phyloP scores from a whole-genome alignment of 2,329 filamentous ascomycete genomes.

The Hymenoscyphus albidus region DNA sequence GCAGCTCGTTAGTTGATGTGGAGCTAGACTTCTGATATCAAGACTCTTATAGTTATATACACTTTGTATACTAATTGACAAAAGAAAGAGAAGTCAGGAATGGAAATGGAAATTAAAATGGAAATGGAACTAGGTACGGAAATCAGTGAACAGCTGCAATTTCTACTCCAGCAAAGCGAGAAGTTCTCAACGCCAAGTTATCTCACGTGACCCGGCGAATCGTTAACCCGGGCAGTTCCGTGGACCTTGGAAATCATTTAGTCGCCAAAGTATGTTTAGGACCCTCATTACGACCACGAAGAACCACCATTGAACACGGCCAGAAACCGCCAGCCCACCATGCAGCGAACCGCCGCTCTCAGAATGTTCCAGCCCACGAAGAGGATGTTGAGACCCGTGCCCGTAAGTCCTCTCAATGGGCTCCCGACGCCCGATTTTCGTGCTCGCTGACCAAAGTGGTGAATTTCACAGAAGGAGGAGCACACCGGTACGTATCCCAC shows the following conservation, averaged over 20 bases:
- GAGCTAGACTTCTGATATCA: too few relatives aligned
- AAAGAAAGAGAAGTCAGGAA: too few relatives aligned
- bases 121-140: too few relatives aligned
- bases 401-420: conserved; percentile 53
- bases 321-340: conserved; percentile 23
- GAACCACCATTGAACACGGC: not conserved
- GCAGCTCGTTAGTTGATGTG: not conserved
- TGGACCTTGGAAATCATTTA: not conserved
- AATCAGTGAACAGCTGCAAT: too few relatives aligned
- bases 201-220: not conserved
- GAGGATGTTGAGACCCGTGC: conserved; percentile 66
- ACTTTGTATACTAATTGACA: too few relatives aligned
- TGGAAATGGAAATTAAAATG: too few relatives aligned
- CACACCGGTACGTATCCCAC: conserved; percentile 56
- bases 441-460: conserved; percentile 32
- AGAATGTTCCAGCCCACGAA: conserved; percentile 63
- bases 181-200: not conserved
- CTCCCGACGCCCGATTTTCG: not conserved
- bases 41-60: too few relatives aligned
- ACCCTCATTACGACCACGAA: not conserved
- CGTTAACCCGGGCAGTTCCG: not conserved
- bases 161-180: not conserved
- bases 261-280: not conserved
- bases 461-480: conserved; percentile 54
- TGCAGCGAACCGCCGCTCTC: conserved; percentile 55